Evolutionary conservation across 1,284 basidiomycete species (phyloP), one percentile per base, ranked within the genome.

Genomic region (Sphaerobolus stellatus): DNA sequence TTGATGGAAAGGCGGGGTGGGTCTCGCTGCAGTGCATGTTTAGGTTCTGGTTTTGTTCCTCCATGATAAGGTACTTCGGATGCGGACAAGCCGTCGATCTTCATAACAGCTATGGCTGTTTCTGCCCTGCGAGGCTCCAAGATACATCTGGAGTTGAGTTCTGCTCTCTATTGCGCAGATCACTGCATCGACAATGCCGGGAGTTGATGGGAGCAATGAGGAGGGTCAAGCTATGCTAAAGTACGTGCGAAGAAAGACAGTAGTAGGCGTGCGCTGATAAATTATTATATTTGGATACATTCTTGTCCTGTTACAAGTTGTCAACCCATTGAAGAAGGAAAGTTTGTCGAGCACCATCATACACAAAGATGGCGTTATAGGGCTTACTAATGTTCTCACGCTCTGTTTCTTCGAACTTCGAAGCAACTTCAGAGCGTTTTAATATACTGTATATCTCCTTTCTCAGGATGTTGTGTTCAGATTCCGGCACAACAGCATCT

Each of bases 221-320:
- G n/a, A 30, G 20, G 13, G 41, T 13, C 20, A 25, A 24, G 28
- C 11, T 13, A 48, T n/a, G 14, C 52, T 30, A 14, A 54, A 45
- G 52, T 54, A 28, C 94, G 83, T 73, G 94, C 97, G 68, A 97
- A 84, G 64, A 97, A 96, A 74, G 96, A 97, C 46, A n/a, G n/a
- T n/a, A n/a, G n/a, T n/a, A n/a, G n/a, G n/a, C n/a, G n/a, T n/a
- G n/a, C n/a, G n/a, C n/a, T n/a, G n/a, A n/a, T n/a, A n/a, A n/a
- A n/a, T n/a, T n/a, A n/a, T n/a, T n/a, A n/a, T n/a, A n/a, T n/a
- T n/a, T n/a, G n/a, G n/a, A n/a, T n/a, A n/a, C n/a, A n/a, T n/a
- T n/a, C n/a, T n/a, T n/a, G n/a, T n/a, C n/a, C n/a, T n/a, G n/a
- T n/a, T n/a, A n/a, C n/a, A n/a, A n/a, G n/a, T n/a, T n/a, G n/a